Base-by-base conservation (phyloP, 1,284 basidiomycete species). In the Mycena citricolor region DNA sequence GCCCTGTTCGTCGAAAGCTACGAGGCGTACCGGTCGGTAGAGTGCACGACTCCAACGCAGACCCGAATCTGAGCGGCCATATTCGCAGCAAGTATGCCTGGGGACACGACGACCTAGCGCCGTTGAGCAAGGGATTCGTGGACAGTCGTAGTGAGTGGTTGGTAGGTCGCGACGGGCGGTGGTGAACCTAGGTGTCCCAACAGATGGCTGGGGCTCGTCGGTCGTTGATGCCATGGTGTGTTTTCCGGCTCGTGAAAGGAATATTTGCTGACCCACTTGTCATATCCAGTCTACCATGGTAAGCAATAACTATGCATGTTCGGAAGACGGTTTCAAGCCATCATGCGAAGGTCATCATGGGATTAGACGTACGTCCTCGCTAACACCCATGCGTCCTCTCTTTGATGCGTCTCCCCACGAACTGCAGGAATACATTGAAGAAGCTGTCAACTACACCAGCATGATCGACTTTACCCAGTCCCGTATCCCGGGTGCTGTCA, bases 21-120 rank as follows among this genome's bases (percentile, higher is more conserved):
- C 28, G 33, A 39, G 6, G 53, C 53, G 8, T 57, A 57, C 46
- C 51, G 40, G 55, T 51, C n/a, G n/a, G n/a, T n/a, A n/a, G 24
- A 25, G 54, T 39, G 30, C 2, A n/a, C n/a, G n/a, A n/a, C n/a
- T n/a, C n/a, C n/a, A n/a, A n/a, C n/a, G n/a, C n/a, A n/a, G n/a
- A n/a, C n/a, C n/a, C n/a, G n/a, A n/a, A n/a, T n/a, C n/a, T n/a
- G n/a, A n/a, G n/a, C n/a, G n/a, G n/a, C n/a, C n/a, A n/a, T n/a
- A n/a, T 23, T 11, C 5, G 5, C 24, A 51, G 49, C 22, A 11
- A 51, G 30, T 51, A 37, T 30, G 49, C 49, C 2, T 78, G 66
- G 55, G 71, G 74, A 4, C 74, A 79, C 49, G 76, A 79, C 38
- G 75, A 78, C 30, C 55, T 79, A 8, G 61, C 59, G 4, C 76